phyloP scores from a whole-genome alignment of 2,329 filamentous ascomycete species.

The Tolypocladium cylindrosporum region DNA sequence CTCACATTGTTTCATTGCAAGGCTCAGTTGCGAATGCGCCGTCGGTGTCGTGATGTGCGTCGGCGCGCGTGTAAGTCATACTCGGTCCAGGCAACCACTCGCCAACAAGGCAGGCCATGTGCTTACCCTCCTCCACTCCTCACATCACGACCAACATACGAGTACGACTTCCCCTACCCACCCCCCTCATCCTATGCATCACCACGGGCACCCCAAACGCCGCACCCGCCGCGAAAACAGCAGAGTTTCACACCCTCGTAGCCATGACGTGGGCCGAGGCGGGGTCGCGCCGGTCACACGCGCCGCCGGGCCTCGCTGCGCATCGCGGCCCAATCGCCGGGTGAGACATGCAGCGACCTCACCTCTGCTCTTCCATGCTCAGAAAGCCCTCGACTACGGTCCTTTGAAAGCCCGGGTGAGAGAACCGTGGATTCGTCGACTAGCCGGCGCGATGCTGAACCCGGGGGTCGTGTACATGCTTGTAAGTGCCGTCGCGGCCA shows the following conservation, averaged over 20 bases:
- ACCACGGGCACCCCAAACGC: not conserved
- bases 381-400: too few species aligned
- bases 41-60: not conserved
- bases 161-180: not conserved
- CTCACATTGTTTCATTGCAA: too few species aligned
- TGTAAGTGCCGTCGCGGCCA: constrained; percentile 9
- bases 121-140: not conserved
- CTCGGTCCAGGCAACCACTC: too few species aligned
- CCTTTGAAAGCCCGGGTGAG: not conserved
- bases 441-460: constrained; percentile 11
- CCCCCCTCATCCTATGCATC: not conserved
- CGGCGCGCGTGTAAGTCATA: not conserved
- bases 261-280: not conserved
- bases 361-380: not conserved
- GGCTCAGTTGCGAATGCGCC: too few species aligned
- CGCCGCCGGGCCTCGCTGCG: not conserved
- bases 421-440: not conserved
- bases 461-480: constrained; percentile 19
- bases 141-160: not conserved
- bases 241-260: not conserved
- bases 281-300: not conserved
- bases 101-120: too few species aligned
- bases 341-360: not conserved
- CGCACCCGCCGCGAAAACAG: not conserved
- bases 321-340: not conserved